Evolutionary conservation across 2,329 filamentous ascomycete species (phyloP).

Genomic region (Anisogramma anomala): DNA sequence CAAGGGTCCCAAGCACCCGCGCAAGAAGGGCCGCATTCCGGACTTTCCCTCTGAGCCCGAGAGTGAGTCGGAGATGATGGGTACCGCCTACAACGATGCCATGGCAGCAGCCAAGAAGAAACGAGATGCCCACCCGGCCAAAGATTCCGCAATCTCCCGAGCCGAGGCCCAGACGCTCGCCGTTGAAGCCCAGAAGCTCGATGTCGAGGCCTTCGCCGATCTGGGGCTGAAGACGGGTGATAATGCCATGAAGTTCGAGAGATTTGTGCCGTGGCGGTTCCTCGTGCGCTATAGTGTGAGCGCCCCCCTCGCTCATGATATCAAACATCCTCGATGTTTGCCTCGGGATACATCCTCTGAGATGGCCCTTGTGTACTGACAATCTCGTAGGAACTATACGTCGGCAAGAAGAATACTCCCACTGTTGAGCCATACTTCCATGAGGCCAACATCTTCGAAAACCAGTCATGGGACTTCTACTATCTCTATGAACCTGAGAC

Average conservation of each 20-base stretch:
- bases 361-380: not conserved
- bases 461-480: conserved; percentile 62
- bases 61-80: conserved; percentile 4
- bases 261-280: conserved; percentile 40
- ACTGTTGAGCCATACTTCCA: conserved; percentile 43
- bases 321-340: too few species aligned
- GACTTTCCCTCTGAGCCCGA: not conserved
- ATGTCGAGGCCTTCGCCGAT: conserved; percentile 1
- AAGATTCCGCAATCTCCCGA: not conserved
- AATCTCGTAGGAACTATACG: conserved; percentile 33
- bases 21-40: not conserved
- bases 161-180: not conserved
- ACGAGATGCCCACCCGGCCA: not conserved
- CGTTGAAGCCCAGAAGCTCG: not conserved
- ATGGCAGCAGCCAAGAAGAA: not conserved
- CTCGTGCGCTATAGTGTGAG: conserved; percentile 36
- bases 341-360: too few species aligned
- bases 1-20: not conserved
- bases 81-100: not conserved
- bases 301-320: not conserved
- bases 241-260: conserved; percentile 17
- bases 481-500: conserved; percentile 48
- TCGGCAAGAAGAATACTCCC: conserved; percentile 40
- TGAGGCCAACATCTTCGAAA: conserved; percentile 41
- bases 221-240: conserved; percentile 20